A percentile compares a stretch with the other conserved stretches of the same genome.
These are phyloP conservation scores for Agrostemma githago DNA, from an alignment of 148 eudicot genomes.

Conservation along the genomic window DNA sequence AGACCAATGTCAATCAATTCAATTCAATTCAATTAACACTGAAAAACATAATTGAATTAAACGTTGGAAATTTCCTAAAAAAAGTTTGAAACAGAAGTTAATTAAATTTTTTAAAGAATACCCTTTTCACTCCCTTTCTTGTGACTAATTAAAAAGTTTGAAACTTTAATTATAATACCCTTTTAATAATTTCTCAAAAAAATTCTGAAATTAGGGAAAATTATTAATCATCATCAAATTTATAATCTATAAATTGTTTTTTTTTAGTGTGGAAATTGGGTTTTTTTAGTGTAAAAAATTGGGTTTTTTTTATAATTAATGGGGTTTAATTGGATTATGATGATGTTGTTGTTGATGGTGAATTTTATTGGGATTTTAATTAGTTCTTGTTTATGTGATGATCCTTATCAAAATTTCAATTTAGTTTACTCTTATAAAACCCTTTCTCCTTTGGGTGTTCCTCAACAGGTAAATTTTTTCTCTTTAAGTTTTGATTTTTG, in stretches of 20 bases:
- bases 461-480: conserved; percentile 32
- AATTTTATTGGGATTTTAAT: conserved; percentile 22
- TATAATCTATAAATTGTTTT: neutral
- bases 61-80: neutral
- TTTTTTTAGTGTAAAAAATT: neutral
- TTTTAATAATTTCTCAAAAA: too few species aligned
- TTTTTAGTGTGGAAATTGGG: neutral
- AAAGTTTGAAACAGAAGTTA: neutral
- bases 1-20: too few species aligned
- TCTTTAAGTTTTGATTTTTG: neutral
- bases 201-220: too few species aligned
- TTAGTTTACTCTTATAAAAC: conserved; percentile 32
- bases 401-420: conserved; percentile 29
- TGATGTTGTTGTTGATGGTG: conserved; percentile 4
- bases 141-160: too few species aligned
- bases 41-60: neutral
- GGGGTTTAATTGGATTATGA: conserved; percentile 10
- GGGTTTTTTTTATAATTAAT: neutral
- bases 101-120: neutral
- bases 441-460: conserved; percentile 33
- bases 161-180: too few species aligned
- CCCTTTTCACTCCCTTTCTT: neutral
- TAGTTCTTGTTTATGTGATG: conserved; percentile 37
- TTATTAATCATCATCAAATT: too few species aligned
- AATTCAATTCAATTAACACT: too few species aligned